Evolutionary conservation across 139 green algal genomes (phyloP).

Genomic region (Spirogloea muscicola): DNA sequence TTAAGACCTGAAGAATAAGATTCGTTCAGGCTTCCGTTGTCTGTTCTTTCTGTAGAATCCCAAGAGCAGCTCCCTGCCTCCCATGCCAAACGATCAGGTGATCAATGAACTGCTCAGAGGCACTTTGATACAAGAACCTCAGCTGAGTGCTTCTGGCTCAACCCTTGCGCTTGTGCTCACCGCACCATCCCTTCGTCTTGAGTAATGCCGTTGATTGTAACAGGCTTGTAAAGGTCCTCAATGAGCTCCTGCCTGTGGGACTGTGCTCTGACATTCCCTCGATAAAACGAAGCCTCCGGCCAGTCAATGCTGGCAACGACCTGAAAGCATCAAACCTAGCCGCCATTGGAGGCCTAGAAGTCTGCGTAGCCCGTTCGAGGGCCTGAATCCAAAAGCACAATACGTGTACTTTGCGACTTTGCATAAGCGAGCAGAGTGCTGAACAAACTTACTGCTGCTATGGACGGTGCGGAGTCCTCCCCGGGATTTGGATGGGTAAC

Average conservation of each 20-base stretch:
- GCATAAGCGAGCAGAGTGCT: neutral
- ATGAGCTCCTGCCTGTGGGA: conserved; percentile 54
- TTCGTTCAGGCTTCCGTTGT: conserved; percentile 12
- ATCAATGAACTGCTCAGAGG: too few species aligned
- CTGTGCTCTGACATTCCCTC: conserved; percentile 15
- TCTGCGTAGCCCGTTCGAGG: neutral
- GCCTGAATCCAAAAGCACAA: neutral
- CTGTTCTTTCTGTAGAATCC: conserved; percentile 13
- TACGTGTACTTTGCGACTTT: neutral
- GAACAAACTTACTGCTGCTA: conserved; percentile 41
- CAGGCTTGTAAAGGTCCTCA: conserved; percentile 47
- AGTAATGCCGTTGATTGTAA: conserved; percentile 46
- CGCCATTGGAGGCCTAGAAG: neutral
- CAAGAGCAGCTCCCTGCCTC: conserved; percentile 20
- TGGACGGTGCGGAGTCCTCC: conserved; percentile 33
- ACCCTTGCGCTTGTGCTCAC: too few species aligned
- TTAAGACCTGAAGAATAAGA: conserved; percentile 37
- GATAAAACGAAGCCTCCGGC: conserved; percentile 20
- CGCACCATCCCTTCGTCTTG: conserved; percentile 51
- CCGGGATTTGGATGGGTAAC: conserved; percentile 42
- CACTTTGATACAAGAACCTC: too few species aligned
- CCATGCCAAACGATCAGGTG: neutral
- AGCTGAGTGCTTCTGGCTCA: too few species aligned
- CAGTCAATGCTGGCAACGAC: conserved; percentile 46
- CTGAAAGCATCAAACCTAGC: neutral